Base-by-base conservation (phyloP, 257 asterid species). In the Galeopsis tetrahit region DNA sequence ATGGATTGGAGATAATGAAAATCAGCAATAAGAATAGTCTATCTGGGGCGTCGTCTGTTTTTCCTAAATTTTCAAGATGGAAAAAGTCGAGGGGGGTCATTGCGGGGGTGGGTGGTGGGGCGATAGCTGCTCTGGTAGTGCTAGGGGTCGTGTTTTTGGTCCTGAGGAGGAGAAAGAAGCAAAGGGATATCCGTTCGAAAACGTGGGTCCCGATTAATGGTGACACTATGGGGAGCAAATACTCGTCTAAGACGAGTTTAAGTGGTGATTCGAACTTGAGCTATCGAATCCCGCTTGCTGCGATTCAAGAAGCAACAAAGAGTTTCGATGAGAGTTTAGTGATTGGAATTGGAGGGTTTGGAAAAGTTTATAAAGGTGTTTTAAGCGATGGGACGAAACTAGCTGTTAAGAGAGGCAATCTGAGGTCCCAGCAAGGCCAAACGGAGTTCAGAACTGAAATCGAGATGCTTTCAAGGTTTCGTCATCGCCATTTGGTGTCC, bases 281-380 rank as follows among this genome's bases (percentile, higher is more conserved):
- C 84, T 90, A 92, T 71, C 90, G 96, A 11, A 85, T 90, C 67
- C 96, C 96, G 48, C 90, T 92, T 74, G 81, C 77, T 15, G 85
- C 92, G n/a, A 68, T 92, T 48, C 82, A 77, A 60, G 98, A 92
- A 73, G 94, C 96, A 32, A 88, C 98, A 0, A 86, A 85, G 69
- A 74, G 66, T 70, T 92, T 92, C 35, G 94, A 92, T 5, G 98
- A 92, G 82, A 79, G 85, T 72, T 70, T 80, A 85, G 89, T 86
- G 38, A 86, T 92, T 51, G 98, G 98, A 7, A 75, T 90, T 21
- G 98, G 96, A 21, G 96, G 98, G 10, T 92, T 92, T 66, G 96
- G 98, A 53, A 92, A 90, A 80, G 98, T 92, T 14, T 92, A 90
- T 83, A 85, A 80, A 61, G 98, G 96, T 9, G 81, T 80, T 69